Base-by-base conservation (phyloP, 352 stramenopile species). In the Globisporangium paddicum region DNA sequence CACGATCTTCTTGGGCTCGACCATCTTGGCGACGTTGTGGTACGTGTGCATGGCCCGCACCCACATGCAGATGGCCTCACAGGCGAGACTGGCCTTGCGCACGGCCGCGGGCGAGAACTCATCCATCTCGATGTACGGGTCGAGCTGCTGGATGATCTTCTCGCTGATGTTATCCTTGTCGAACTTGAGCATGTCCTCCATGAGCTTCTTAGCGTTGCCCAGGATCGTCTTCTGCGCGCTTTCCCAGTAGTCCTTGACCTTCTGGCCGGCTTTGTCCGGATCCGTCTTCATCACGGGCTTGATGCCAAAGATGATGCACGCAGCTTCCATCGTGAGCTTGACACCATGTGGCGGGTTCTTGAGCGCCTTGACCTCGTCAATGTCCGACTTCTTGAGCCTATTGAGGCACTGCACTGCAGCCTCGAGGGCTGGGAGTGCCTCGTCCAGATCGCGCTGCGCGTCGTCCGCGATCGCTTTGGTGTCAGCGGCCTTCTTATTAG, bases 271-370 rank as follows among this genome's bases (percentile, higher is more conserved):
- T 63, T 96, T 97, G 58, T 98, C 90, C 0, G 93, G 86, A 48
- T 95, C 84, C 0, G 83, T 86, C 55, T 95, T 93, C 64, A 93
- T 87, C 6, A 75, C 79, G 1, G 85, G 93, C 58, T 98, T 98
- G 65, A 98, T 94, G 23, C 83, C 82, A 63, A 98, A 98, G 71
- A 98, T 98, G 60, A 98, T 97, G 55, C 92, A 98, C 5, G 86
- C 89, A 5, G 90, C 87, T 61, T 96, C 86, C 87, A 97, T 96
- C 2, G 91, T 98, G 13, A 96, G 67, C 37, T 81, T 82, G 0
- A 95, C 84, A n/a, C 82, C 82, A 26, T 93, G 78, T 1, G 86
- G 88, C 3, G 86, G 87, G 46, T 96, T 97, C 66, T 93, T 95
- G 8, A 96, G 71, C 0, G 86, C 82, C 35, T 96, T 95, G 0